Percentiles rank a stretch among this genome's conserved stretches.
Evolutionary conservation across 306 rosid genomes (phyloP).

Genomic region (Carpinus fangiana): DNA sequence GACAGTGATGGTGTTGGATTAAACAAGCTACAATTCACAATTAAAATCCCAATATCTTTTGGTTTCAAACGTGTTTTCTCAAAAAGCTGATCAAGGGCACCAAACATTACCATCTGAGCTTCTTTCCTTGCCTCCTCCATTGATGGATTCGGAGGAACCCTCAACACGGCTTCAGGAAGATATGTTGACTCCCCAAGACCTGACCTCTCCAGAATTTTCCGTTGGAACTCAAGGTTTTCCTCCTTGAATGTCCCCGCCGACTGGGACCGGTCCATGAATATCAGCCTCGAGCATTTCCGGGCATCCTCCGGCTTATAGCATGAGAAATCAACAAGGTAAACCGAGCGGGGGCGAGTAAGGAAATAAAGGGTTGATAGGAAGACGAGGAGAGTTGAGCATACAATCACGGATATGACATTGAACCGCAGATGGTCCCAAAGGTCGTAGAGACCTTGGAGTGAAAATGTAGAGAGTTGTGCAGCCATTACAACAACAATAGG

Average conservation of each 20-base stretch:
- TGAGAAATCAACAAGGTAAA: slow-evolving; percentile 62
- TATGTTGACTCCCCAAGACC: slow-evolving; percentile 67
- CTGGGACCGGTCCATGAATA: slow-evolving; percentile 49
- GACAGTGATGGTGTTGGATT: slow-evolving; percentile 65
- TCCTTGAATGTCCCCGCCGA: slow-evolving; percentile 42
- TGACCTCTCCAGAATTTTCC: slow-evolving; percentile 58
- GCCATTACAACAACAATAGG: slow-evolving; percentile 38
- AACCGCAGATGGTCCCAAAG: slow-evolving; percentile 53
- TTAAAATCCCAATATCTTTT: slow-evolving; percentile 56
- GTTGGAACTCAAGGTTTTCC: slow-evolving; percentile 51
- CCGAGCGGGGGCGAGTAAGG: slow-evolving; percentile 44
- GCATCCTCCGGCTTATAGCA: slow-evolving; percentile 64
- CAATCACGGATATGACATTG: slow-evolving; percentile 45
- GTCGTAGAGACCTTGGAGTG: slow-evolving; percentile 42
- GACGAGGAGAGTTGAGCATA: slow-evolving; percentile 48
- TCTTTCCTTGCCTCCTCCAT: slow-evolving; percentile 64
- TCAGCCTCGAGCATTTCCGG: slow-evolving; percentile 48
- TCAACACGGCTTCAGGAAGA: slow-evolving; percentile 58
- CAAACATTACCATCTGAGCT: slow-evolving; percentile 59
- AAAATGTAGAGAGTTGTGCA: slow-evolving; percentile 47
- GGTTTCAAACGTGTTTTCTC: slow-evolving; percentile 49
- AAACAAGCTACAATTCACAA: slow-evolving; percentile 68
- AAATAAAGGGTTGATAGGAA: slow-evolving; percentile 51
- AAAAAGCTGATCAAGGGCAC: slow-evolving; percentile 58
- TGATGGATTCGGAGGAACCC: slow-evolving; percentile 57